Evolutionary conservation across 2,329 filamentous ascomycete genomes (phyloP), one percentile per base, ranked within the genome.

Genomic region (Neofusicoccum sp.): DNA sequence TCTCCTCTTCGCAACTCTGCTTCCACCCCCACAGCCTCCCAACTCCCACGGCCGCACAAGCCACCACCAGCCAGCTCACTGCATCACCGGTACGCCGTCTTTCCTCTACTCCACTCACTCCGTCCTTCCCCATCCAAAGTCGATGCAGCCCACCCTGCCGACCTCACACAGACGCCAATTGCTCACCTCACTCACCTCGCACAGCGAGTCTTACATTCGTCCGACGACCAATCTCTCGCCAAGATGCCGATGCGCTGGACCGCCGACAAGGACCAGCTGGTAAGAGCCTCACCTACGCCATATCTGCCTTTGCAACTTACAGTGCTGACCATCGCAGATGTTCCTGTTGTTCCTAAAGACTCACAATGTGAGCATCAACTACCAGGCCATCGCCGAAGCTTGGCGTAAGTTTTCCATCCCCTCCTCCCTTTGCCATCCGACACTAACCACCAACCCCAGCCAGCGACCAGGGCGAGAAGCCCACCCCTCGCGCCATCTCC

Each of bases 241-340:
- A 67, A 49, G 4, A 71, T 70, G 67, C 64, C 68, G 4, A 64
- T 50, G 9, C 65, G 44, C 34, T 72, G 71, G 70, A 69, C 64
- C 14, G 29, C 67, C 6, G 66, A 66, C 6, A 64, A 66, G 22
- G 64, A 73, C 44, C 63, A 70, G 64, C 62, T 58, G 34, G 63
- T 64, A 22, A 41, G 50, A 33, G n/a, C 45, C 31, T 50, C 47
- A 29, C 9, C 11, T 44, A 31, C 36, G 16, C 16, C 1, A 8
- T 9, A 5, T 4, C 56, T 4, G 14, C 36, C 31, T 36, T 36
- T 28, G 7, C 3, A 4, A 7, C 9, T 6, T 3, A 29, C 4
- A 34, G 6, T 12, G 11, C 48, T 60, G 7, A 49, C 11, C 6
- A 22, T 28, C 4, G 29, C 22, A 61, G 50, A 52, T 64, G 33